These are phyloP conservation scores for Fusarium protoensiforme DNA, from an alignment of 2,329 filamentous ascomycete species.

Conservation along the genomic window DNA sequence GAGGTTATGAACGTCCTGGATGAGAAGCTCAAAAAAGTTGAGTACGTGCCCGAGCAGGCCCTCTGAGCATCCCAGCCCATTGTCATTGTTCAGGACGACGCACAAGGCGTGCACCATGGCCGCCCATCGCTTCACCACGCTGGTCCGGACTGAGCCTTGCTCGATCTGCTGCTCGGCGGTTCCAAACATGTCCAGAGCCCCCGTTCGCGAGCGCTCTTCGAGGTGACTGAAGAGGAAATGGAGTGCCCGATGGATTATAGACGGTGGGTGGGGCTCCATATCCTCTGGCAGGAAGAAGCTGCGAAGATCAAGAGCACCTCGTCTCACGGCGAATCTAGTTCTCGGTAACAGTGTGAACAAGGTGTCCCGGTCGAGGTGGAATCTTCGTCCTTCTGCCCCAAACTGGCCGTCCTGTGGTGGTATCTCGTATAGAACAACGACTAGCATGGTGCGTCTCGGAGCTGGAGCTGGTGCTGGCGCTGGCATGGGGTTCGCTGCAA, in stretches of 20 bases:
- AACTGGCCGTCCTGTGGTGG: constrained; percentile 2
- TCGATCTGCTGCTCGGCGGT: constrained; percentile 21
- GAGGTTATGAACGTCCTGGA: constrained; percentile 31
- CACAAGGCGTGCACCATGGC: constrained; percentile 37
- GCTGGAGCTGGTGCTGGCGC: background rate
- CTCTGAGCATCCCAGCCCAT: constrained; percentile 43
- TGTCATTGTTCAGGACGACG: constrained; percentile 42
- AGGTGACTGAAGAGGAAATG: constrained; percentile 33
- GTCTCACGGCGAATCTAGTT: constrained; percentile 16
- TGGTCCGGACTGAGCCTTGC: background rate
- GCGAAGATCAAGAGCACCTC: constrained; percentile 18
- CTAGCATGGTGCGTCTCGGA: constrained; percentile 17
- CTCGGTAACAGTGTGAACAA: constrained; percentile 27
- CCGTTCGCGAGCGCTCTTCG: constrained; percentile 17
- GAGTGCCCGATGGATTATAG: constrained; percentile 22
- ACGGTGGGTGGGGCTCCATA: background rate
- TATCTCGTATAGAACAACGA: constrained; percentile 16
- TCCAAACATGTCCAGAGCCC: constrained; percentile 31
- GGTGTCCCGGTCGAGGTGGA: constrained; percentile 15
- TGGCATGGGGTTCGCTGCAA: background rate
- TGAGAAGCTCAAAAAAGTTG: constrained; percentile 38
- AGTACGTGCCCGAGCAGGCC: constrained; percentile 38
- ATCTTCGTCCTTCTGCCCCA: constrained; percentile 14
- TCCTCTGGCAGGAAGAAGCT: constrained; percentile 18
- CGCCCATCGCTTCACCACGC: constrained; percentile 22